Evolutionary conservation across 2,329 filamentous ascomycete species (phyloP).

Genomic region (Alternaria hordeiaustralica): DNA sequence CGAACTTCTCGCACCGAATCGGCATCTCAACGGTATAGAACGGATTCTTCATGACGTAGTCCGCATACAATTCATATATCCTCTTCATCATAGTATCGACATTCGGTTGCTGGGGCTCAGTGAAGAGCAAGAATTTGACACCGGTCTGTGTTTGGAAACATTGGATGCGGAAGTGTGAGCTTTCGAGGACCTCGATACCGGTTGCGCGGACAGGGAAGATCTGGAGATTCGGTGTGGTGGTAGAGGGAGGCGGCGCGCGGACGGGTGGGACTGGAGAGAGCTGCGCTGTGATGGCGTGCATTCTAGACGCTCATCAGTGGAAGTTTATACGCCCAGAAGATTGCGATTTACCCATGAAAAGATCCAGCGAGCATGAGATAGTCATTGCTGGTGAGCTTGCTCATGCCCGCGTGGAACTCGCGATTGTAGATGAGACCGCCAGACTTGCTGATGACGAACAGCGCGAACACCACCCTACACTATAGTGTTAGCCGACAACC

Average conservation of each 20-base stretch:
- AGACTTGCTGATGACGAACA: slow-evolving; percentile 99
- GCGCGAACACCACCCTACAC: slow-evolving; percentile 86
- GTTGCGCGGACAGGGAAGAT: slow-evolving; percentile 59
- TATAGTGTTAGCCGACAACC: not conserved
- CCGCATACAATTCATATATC: slow-evolving; percentile 93
- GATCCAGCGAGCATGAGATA: slow-evolving; percentile 96
- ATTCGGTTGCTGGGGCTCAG: slow-evolving; percentile 85
- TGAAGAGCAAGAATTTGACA: slow-evolving; percentile 94
- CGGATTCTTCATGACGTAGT: slow-evolving; percentile 99
- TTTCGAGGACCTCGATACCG: slow-evolving; percentile 91
- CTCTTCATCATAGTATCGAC: slow-evolving; percentile 82
- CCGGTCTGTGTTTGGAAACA: slow-evolving; percentile 96
- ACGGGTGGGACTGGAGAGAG: slow-evolving; percentile 45
- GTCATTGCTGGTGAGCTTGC: slow-evolving; percentile 92
- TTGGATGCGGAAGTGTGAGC: slow-evolving; percentile 91
- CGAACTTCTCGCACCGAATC: slow-evolving; percentile 92
- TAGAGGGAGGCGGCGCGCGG: slow-evolving; percentile 26
- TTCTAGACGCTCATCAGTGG: slow-evolving; percentile 47
- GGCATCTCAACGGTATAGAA: slow-evolving; percentile 99
- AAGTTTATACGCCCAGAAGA: not conserved
- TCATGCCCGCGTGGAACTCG: slow-evolving; percentile 85
- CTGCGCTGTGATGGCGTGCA: slow-evolving; percentile 67
- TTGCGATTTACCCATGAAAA: slow-evolving; percentile 79
- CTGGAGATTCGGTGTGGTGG: slow-evolving; percentile 37
- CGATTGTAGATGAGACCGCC: slow-evolving; percentile 96